These are phyloP conservation scores for Curvularia spicifera DNA, from an alignment of 2,329 filamentous ascomycete genomes.

Conservation along the genomic window DNA sequence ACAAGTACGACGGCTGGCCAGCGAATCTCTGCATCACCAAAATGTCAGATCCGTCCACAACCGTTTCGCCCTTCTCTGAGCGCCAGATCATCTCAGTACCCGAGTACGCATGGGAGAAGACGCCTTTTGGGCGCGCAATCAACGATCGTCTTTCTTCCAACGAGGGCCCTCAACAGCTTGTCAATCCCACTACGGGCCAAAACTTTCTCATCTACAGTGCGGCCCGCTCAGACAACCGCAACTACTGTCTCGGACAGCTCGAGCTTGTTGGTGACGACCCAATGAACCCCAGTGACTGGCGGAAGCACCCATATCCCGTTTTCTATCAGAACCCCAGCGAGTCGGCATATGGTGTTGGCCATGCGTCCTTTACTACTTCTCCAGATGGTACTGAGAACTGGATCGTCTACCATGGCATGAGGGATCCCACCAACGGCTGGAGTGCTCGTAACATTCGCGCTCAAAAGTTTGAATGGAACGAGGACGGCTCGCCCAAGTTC, in stretches of 20 bases:
- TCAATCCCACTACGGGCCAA: conserved; percentile 55
- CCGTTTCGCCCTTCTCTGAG: conserved; percentile 54
- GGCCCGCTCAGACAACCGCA: conserved; percentile 59
- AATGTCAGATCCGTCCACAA: conserved; percentile 57
- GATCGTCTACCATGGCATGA: conserved; percentile 63
- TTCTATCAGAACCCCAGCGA: conserved; percentile 58
- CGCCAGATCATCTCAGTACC: conserved; percentile 57
- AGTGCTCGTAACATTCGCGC: conserved; percentile 56
- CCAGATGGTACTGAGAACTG: conserved; percentile 57
- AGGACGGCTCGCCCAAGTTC: conserved; percentile 56
- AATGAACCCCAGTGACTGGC: conserved; percentile 58
- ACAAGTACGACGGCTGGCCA: conserved; percentile 58
- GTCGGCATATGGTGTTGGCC: conserved; percentile 57
- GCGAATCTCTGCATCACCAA: conserved; percentile 62
- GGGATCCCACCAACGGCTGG: conserved; percentile 57
- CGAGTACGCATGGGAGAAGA: conserved; percentile 59
- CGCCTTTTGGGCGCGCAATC: conserved; percentile 55
- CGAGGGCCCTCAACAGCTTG: conserved; percentile 59
- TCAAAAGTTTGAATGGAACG: conserved; percentile 58
- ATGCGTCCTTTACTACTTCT: conserved; percentile 59
- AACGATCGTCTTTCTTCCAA: conserved; percentile 58
- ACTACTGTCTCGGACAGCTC: conserved; percentile 61
- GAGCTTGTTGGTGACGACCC: conserved; percentile 58
- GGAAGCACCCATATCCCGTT: conserved; percentile 54
- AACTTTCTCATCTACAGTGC: conserved; percentile 59